Evolutionary conservation across 2,329 filamentous ascomycete genomes (phyloP).

Genomic region (Nectriaceae sp.): DNA sequence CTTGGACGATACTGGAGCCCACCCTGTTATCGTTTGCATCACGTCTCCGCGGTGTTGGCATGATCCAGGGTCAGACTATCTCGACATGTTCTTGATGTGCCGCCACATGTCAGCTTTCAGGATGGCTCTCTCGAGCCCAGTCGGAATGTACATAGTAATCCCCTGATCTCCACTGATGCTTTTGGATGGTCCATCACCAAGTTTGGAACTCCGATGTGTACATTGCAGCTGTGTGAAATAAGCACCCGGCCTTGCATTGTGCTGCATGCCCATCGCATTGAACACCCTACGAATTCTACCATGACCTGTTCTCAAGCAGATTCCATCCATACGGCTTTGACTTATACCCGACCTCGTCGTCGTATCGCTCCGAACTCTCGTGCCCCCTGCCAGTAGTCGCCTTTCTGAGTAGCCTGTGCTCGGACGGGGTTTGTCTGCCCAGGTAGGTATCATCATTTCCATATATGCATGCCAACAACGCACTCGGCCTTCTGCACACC

Average conservation of each 20-base stretch:
- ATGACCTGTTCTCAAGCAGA: background rate
- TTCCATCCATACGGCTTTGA: background rate
- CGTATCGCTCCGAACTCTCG: background rate
- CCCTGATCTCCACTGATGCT: too few species aligned
- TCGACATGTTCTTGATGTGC: background rate
- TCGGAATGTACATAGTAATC: too few species aligned
- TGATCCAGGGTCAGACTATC: conserved; percentile 22
- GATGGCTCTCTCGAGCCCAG: background rate
- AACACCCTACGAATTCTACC: conserved; percentile 17
- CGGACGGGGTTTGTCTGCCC: background rate
- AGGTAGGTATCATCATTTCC: conserved; percentile 1
- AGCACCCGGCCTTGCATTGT: conserved; percentile 14
- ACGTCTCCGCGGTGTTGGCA: conserved; percentile 4
- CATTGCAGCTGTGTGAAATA: too few species aligned
- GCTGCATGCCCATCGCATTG: conserved; percentile 5
- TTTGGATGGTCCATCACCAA: too few species aligned
- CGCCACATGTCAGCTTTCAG: conserved; percentile 13
- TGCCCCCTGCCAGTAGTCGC: background rate
- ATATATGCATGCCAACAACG: conserved; percentile 3
- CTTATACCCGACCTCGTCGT: background rate
- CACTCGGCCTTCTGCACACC: conserved; percentile 8
- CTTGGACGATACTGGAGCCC: too few species aligned
- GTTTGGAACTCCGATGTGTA: too few species aligned
- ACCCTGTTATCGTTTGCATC: background rate
- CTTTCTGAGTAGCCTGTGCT: background rate